These are phyloP conservation scores for Phytophthora hibernalis DNA, from an alignment of 352 stramenopile genomes.

Conservation along the genomic window DNA sequence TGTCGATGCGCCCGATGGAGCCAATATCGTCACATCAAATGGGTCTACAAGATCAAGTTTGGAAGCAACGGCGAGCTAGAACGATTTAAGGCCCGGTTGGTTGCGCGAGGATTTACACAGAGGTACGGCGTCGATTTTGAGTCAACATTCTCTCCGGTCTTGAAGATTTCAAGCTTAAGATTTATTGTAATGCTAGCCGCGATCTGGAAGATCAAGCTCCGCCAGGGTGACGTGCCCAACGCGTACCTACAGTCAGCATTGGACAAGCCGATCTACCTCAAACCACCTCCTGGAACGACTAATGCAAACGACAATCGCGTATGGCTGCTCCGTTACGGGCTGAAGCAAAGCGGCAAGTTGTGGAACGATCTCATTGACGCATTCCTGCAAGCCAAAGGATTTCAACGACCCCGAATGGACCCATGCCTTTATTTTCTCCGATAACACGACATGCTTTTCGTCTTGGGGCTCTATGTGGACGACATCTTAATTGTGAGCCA, in stretches of 20 bases:
- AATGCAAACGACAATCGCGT: neutral
- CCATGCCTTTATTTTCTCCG: slow-evolving; percentile 10
- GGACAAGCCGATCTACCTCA: slow-evolving; percentile 22
- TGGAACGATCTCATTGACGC: slow-evolving; percentile 19
- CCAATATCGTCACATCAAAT: neutral
- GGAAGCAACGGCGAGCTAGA: no score
- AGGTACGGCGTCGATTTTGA: slow-evolving; percentile 13
- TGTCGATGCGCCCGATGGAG: neutral
- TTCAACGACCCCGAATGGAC: slow-evolving; percentile 3
- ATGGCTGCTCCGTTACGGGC: neutral
- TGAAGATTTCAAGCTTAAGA: slow-evolving; percentile 14
- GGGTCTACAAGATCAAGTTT: no score
- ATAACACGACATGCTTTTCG: neutral
- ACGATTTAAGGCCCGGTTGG: no score
- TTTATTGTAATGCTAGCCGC: slow-evolving; percentile 16
- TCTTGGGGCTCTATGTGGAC: no score
- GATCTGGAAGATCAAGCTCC: slow-evolving; percentile 5
- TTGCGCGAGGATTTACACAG: slow-evolving; percentile 10
- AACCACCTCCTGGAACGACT: slow-evolving; percentile 10
- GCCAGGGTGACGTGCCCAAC: slow-evolving; percentile 15
- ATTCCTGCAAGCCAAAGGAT: slow-evolving; percentile 9
- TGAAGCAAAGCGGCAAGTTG: slow-evolving; percentile 9
- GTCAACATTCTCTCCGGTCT: neutral
- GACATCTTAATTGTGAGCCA: slow-evolving; percentile 16
- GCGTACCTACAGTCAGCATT: slow-evolving; percentile 15